Conservation (phyloP, 2,329 filamentous ascomycete genomes). For the Calonectria honghensis region DNA sequence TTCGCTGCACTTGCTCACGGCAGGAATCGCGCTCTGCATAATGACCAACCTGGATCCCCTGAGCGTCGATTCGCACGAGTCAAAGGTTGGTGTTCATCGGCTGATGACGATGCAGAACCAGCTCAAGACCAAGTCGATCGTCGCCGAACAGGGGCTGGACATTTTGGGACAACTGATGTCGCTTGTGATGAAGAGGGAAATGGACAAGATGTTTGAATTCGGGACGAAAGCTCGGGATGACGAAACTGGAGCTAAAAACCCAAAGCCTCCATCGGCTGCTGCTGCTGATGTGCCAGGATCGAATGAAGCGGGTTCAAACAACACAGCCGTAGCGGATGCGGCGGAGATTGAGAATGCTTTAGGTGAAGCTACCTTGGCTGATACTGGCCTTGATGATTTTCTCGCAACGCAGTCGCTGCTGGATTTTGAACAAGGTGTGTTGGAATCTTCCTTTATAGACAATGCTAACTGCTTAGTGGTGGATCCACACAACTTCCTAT, state of each 20-base stretch:
- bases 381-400: not conserved
- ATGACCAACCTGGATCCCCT: conserved; percentile 48
- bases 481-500: not conserved
- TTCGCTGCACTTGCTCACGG: conserved; percentile 52
- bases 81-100: conserved; percentile 49
- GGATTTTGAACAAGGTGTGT: not conserved
- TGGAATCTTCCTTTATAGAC: not conserved
- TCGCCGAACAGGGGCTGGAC: conserved; percentile 51
- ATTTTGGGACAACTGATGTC: conserved; percentile 47
- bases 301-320: not conserved
- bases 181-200: conserved; percentile 50
- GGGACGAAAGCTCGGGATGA: conserved; percentile 4
- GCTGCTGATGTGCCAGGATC: not conserved
- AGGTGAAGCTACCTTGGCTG: not conserved
- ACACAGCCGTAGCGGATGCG: no score
- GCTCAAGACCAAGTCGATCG: conserved; percentile 48
- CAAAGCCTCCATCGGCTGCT: not conserved
- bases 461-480: not conserved
- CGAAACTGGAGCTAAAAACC: not conserved
- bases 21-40: conserved; percentile 52
- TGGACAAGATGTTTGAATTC: conserved; percentile 47
- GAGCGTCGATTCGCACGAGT: conserved; percentile 45
- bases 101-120: conserved; percentile 51
- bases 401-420: not conserved
- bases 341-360: no score